Conservation (phyloP, 371 early-diverging fungal genomes). For the Mucor racemosus region DNA sequence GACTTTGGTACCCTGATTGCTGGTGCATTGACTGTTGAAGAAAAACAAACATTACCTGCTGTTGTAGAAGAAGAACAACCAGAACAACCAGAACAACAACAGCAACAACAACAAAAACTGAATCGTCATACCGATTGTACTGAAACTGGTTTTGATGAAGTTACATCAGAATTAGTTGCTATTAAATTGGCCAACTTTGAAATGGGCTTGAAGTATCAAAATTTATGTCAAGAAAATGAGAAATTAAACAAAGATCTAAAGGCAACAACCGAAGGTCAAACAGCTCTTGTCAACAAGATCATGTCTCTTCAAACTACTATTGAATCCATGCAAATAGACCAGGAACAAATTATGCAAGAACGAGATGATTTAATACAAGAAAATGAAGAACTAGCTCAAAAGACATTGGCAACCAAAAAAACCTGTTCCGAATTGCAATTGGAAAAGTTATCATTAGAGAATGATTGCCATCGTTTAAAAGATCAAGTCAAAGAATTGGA, state of each 20-base stretch:
- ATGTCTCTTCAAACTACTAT: constrained; percentile 34
- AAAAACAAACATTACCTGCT: constrained; percentile 6
- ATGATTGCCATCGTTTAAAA: constrained; percentile 31
- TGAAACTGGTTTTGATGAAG: constrained; percentile 13
- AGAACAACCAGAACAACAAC: not conserved
- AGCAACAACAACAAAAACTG: not conserved
- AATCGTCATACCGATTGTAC: not conserved
- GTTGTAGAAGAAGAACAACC: constrained; percentile 7
- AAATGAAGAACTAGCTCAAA: constrained; percentile 31
- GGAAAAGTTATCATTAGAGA: constrained; percentile 40
- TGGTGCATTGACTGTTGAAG: constrained; percentile 32
- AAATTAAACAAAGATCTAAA: constrained; percentile 26
- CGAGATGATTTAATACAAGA: constrained; percentile 28
- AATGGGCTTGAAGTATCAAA: constrained; percentile 47
- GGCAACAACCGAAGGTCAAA: constrained; percentile 33
- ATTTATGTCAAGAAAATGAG: constrained; percentile 48
- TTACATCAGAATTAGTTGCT: constrained; percentile 38
- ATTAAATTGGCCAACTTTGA: constrained; percentile 47
- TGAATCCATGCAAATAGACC: constrained; percentile 27
- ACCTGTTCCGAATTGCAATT: constrained; percentile 43
- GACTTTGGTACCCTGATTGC: constrained; percentile 51
- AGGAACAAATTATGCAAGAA: constrained; percentile 44
- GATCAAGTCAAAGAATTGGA: constrained; percentile 39
- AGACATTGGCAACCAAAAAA: constrained; percentile 37
- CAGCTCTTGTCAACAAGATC: constrained; percentile 31